Conservation (phyloP, 257 asterid genomes). For the Przewalskia tangutica region DNA sequence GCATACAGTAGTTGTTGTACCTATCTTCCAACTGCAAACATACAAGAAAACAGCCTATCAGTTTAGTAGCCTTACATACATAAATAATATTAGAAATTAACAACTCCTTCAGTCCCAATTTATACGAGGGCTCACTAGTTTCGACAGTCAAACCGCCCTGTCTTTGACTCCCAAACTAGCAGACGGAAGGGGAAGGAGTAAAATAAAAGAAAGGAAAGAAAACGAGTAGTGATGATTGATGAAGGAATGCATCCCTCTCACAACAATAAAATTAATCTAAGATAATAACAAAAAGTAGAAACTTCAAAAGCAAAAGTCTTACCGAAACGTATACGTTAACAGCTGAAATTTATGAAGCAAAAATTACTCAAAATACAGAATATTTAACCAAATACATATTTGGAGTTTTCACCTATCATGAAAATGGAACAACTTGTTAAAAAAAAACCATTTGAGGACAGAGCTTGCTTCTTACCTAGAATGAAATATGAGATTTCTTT, state of each 20-base stretch:
- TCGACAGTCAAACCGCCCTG: too few relatives aligned
- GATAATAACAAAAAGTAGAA: neutral
- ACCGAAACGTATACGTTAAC: neutral
- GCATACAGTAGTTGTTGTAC: neutral
- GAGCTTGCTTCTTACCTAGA: neutral
- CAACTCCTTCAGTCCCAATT: too few relatives aligned
- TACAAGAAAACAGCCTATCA: neutral
- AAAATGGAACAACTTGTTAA: too few relatives aligned
- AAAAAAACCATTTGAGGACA: neutral
- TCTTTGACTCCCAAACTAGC: too few relatives aligned
- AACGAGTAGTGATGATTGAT: neutral
- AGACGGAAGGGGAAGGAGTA: too few relatives aligned
- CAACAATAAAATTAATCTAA: neutral
- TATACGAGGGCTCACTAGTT: too few relatives aligned
- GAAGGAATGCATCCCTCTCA: neutral
- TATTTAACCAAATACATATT: neutral
- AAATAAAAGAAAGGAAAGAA: too few relatives aligned
- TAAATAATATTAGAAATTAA: too few relatives aligned
- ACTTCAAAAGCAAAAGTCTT: neutral
- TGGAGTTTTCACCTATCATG: neutral
- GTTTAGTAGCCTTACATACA: neutral
- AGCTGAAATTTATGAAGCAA: neutral
- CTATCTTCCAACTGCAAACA: constrained; percentile 6
- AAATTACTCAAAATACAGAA: neutral
- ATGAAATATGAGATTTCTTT: neutral